Conservation (phyloP, 208 protist genomes). For the Leishmania gerbilli region DNA sequence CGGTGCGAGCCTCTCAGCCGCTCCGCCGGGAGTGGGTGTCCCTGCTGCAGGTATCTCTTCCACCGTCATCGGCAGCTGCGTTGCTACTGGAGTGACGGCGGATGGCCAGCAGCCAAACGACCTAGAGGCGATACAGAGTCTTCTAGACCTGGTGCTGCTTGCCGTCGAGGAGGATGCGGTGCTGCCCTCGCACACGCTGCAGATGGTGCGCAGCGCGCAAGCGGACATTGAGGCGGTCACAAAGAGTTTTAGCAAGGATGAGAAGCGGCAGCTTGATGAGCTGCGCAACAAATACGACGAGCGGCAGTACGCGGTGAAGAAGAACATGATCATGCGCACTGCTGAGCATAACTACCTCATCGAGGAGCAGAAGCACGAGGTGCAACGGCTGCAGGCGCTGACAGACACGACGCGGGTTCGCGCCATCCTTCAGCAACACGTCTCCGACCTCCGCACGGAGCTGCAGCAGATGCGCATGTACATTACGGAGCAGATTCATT, state of each 20-base stretch:
- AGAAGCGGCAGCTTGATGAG: constrained; percentile 38
- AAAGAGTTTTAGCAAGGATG: constrained; percentile 29
- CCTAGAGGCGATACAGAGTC: constrained; percentile 69
- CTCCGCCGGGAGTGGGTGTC: background rate
- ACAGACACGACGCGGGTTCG: constrained; percentile 58
- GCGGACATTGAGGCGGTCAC: constrained; percentile 30
- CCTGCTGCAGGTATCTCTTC: background rate
- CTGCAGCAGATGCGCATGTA: constrained; percentile 40
- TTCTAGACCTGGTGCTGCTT: constrained; percentile 83
- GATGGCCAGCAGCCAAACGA: constrained; percentile 21
- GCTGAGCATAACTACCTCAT: constrained; percentile 50
- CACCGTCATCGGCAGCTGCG: background rate
- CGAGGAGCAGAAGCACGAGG: constrained; percentile 62
- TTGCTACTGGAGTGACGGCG: constrained; percentile 6
- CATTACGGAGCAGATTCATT: constrained; percentile 51
- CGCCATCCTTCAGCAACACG: constrained; percentile 32
- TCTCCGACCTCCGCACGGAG: constrained; percentile 47
- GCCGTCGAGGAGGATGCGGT: constrained; percentile 82
- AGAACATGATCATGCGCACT: constrained; percentile 45
- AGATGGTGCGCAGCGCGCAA: constrained; percentile 17
- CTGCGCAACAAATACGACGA: constrained; percentile 56
- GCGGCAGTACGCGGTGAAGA: constrained; percentile 57
- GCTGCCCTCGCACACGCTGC: constrained; percentile 28
- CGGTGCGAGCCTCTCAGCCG: constrained; percentile 1
- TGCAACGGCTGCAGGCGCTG: constrained; percentile 57